Evolutionary conservation across 768 basidiomycete genomes (phyloP), one percentile per base, ranked within the genome.

Genomic region (Lentinula edodes): DNA sequence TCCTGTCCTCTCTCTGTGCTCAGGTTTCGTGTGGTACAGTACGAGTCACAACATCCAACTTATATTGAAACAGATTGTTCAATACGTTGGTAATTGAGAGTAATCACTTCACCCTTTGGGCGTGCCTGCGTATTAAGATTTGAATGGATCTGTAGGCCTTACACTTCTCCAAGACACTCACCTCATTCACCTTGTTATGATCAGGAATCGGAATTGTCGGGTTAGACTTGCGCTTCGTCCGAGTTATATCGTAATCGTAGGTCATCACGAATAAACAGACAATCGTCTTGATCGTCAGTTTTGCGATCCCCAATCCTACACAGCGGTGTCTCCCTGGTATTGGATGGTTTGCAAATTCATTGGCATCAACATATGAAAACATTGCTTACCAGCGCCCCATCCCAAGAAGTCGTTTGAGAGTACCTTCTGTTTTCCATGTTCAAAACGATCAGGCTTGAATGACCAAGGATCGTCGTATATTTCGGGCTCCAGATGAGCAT

Each of bases 331-430:
- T 57, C 28, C 55, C 55, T 57, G 28, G 28, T 28, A 42, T 3
- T 48, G 38, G 34, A 28, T 28, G 10, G 10, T 18, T 18, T 18
- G 6, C 15, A 28, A 16, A 36, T n/a, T 20, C 0, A 16, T 18
- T 9, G 15, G 12, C 18, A 35, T 34, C 20, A 20, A 6, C 52
- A 5, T 15, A 53, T 10, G 28, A 35, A 23, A 16, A 20, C 18
- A 35, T 53, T n/a, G 28, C 55, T 57, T 5, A 60, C 60, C 60
- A 36, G 60, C 60, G 36, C 60, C 52, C 58, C 58, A 60, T 61
- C 52, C 60, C 6, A 62, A 9, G 16, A 54, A 61, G 9, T 12
- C 51, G 20, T 34, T 28, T 16, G n/a, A n/a, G 32, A 28, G 28
- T 28, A 20, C 35, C 15, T 28, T n/a, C 36, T 16, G 6, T n/a